Evolutionary conservation across 306 rosid genomes (phyloP).

Genomic region (Cicer chorassanicum): DNA sequence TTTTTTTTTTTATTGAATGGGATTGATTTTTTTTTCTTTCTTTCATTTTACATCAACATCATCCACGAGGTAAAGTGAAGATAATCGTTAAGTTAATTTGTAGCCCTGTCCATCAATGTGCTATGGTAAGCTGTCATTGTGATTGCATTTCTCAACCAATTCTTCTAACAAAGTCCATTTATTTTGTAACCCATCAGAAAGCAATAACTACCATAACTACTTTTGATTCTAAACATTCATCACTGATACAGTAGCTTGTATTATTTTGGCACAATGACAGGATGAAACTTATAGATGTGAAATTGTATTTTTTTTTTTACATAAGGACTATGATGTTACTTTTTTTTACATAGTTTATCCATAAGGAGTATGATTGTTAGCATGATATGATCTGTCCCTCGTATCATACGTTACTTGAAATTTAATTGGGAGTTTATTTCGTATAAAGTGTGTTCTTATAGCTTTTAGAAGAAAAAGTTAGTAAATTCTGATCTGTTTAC

Average conservation of each 20-base stretch:
- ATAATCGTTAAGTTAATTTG: constrained; percentile 16
- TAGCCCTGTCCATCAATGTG: constrained; percentile 38
- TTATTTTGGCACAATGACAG: neutral
- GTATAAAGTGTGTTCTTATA: constrained; percentile 1
- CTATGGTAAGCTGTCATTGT: constrained; percentile 27
- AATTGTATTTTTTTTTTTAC: neutral
- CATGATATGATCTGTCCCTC: constrained; percentile 37
- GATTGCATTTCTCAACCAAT: constrained; percentile 37
- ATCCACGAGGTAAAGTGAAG: constrained; percentile 25
- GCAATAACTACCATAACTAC: constrained; percentile 37
- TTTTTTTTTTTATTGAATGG: neutral
- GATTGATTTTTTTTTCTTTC: neutral
- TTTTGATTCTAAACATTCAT: constrained; percentile 12
- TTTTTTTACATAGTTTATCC: no score
- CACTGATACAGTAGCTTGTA: neutral
- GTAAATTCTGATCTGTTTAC: constrained; percentile 39
- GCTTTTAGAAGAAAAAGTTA: constrained; percentile 30
- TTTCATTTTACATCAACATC: constrained; percentile 29
- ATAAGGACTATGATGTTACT: no score
- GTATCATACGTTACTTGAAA: neutral
- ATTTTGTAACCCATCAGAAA: constrained; percentile 14
- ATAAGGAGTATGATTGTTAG: neutral
- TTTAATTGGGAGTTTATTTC: neutral
- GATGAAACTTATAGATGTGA: neutral
- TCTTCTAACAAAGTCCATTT: constrained; percentile 32